Evolutionary conservation across 441 rosid genomes (phyloP).

Genomic region (Erodium moschatum): DNA sequence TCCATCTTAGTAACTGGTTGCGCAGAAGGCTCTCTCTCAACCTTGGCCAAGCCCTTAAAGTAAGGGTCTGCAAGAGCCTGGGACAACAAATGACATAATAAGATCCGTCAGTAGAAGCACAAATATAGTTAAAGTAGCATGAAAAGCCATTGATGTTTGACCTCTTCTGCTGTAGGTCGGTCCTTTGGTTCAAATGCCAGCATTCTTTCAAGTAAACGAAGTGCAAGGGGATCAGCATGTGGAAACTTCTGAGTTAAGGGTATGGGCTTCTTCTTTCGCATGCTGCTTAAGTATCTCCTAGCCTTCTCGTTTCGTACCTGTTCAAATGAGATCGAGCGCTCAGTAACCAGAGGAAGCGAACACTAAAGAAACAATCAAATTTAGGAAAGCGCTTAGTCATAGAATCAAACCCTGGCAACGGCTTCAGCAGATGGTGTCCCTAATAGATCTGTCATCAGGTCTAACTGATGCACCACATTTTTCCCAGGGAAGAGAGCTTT

Average conservation of each 20-base stretch:
- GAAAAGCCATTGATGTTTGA: slow-evolving; percentile 14
- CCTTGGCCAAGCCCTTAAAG: slow-evolving; percentile 69
- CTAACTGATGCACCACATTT: slow-evolving; percentile 97
- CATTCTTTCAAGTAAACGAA: slow-evolving; percentile 58
- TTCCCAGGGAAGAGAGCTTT: slow-evolving; percentile 95
- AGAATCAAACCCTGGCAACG: slow-evolving; percentile 58
- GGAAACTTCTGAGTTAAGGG: slow-evolving; percentile 82
- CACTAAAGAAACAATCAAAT: neutral
- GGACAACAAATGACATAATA: slow-evolving; percentile 14
- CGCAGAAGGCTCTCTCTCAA: slow-evolving; percentile 82
- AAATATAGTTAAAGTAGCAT: neutral
- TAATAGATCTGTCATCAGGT: slow-evolving; percentile 92
- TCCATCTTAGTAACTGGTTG: slow-evolving; percentile 89
- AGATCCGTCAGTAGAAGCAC: neutral
- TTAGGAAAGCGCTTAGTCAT: neutral
- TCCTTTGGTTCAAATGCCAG: slow-evolving; percentile 99
- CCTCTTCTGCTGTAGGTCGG: slow-evolving; percentile 90
- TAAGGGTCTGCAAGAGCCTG: slow-evolving; percentile 93
- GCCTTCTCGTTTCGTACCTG: slow-evolving; percentile 98
- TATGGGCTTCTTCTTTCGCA: slow-evolving; percentile 79
- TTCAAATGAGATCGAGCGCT: slow-evolving; percentile 18
- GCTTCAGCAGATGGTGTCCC: slow-evolving; percentile 90
- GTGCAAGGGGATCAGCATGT: slow-evolving; percentile 74
- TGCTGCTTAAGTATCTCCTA: slow-evolving; percentile 86
- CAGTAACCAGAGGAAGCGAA: slow-evolving; percentile 10